Base-by-base conservation (phyloP, 257 asterid species). In the Asclepias syriaca region DNA sequence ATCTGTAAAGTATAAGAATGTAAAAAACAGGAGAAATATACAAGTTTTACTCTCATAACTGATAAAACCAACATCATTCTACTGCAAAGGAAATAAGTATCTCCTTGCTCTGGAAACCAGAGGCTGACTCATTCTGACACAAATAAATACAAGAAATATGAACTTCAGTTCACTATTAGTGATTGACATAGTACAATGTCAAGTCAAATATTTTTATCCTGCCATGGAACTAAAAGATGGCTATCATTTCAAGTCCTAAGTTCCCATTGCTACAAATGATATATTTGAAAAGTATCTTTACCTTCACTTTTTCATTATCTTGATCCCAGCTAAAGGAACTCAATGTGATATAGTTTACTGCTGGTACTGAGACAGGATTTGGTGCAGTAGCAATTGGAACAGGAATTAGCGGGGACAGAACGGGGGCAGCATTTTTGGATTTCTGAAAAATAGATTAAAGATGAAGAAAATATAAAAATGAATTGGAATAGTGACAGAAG, bases 251-350 rank as follows among this genome's bases (percentile, higher is more conserved):
- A 56, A 51, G 22, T 51, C 7, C 1, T 16, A 57, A 4, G 46
- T 54, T 24, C 49, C 53, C 22, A 32, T 50, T 60, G 43, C n/a
- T 16, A 21, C 60, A 16, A 48, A 22, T 58, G 29, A 7, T 5
- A 6, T 13, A 1, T 2, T 27, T 22, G 24, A 53, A 27, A 45
- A 34, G 54, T 14, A 61, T 58, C 66, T 77, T 50, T 56, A 93
- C 97, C 96, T 91, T 93, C 69, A 89, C 73, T 73, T 89, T 84
- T 80, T 93, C 98, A 77, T 66, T 82, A 55, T 89, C 92, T 81
- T 93, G 97, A 77, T 93, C 96, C 96, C 96, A 93, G 88, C 98
- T 91, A 88, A 93, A 93, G 75, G 96, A 84, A 69, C 86, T 68
- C 60, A 91, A 86, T 15, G 97, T 77, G 13, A 60, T 75, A 81